Evolutionary conservation across 2,329 filamentous ascomycete species (phyloP).

Genomic region (Ophiostoma australiae): DNA sequence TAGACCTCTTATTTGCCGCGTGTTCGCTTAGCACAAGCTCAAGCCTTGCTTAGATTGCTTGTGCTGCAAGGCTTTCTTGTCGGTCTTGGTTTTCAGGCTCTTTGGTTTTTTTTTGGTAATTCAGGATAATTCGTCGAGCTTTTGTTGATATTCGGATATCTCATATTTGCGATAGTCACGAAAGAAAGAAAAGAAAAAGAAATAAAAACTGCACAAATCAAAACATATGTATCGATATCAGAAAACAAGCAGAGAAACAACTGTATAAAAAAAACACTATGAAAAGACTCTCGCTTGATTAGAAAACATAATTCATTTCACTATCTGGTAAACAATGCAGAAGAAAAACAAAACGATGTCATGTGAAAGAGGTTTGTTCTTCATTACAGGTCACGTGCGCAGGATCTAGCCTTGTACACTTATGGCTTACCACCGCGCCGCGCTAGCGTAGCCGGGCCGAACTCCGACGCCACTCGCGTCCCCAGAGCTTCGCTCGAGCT

Average conservation of each 20-base stretch:
- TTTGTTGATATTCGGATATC: too few species aligned
- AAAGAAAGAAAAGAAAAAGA: too few species aligned
- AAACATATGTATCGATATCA: too few species aligned
- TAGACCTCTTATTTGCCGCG: not conserved
- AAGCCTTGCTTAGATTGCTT: constrained; percentile 9
- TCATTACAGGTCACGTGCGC: not conserved
- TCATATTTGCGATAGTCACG: too few species aligned
- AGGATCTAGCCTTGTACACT: not conserved
- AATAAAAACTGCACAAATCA: too few species aligned
- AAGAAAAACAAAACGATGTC: not conserved
- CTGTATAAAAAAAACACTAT: not conserved
- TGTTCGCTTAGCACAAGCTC: not conserved
- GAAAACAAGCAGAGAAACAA: not conserved
- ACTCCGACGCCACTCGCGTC: constrained; percentile 5
- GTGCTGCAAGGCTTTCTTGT: constrained; percentile 1
- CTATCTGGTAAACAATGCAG: not conserved
- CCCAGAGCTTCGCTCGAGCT: too few species aligned
- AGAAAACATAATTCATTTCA: too few species aligned
- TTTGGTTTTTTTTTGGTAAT: not conserved
- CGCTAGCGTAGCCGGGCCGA: constrained; percentile 12
- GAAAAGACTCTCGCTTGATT: too few species aligned
- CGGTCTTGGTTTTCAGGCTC: not conserved
- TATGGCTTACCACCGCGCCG: not conserved
- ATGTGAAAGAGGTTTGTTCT: not conserved
- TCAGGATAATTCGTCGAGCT: not conserved